Evolutionary conservation across 768 basidiomycete species (phyloP).

Genomic region (Lentinula boryana): DNA sequence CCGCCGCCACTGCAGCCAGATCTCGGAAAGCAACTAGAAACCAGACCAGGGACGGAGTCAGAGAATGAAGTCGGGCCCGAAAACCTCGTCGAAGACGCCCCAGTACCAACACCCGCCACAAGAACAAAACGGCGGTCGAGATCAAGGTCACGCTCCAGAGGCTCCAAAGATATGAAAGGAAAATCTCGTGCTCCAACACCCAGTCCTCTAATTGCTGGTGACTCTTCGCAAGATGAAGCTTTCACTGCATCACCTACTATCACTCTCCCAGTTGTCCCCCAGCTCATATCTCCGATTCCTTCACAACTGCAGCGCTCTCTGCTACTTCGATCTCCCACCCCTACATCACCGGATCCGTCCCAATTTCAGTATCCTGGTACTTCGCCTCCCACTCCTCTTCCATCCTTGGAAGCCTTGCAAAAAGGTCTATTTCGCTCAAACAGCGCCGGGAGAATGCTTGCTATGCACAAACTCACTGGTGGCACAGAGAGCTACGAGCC

Average conservation of each 20-base stretch:
- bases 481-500: slow-evolving; percentile 61
- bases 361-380: slow-evolving; percentile 55
- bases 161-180: slow-evolving; percentile 67
- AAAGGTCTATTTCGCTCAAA: slow-evolving; percentile 83
- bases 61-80: slow-evolving; percentile 25
- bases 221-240: slow-evolving; percentile 69
- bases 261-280: slow-evolving; percentile 28
- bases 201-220: slow-evolving; percentile 41
- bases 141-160: slow-evolving; percentile 74
- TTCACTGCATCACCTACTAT: slow-evolving; percentile 30
- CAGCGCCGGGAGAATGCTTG: slow-evolving; percentile 77
- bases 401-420: slow-evolving; percentile 74
- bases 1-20: slow-evolving; percentile 11
- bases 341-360: slow-evolving; percentile 48
- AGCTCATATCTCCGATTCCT: slow-evolving; percentile 42
- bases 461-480: slow-evolving; percentile 83
- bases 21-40: slow-evolving; percentile 24
- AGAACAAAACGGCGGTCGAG: slow-evolving; percentile 64
- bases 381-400: slow-evolving; percentile 63
- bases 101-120: slow-evolving; percentile 39
- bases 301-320: slow-evolving; percentile 48
- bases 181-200: slow-evolving; percentile 45
- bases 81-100: slow-evolving; percentile 20
- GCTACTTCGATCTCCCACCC: slow-evolving; percentile 35
- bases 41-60: slow-evolving; percentile 15